Base-by-base conservation (phyloP, 768 basidiomycete species). In the Amylocystis lapponica region DNA sequence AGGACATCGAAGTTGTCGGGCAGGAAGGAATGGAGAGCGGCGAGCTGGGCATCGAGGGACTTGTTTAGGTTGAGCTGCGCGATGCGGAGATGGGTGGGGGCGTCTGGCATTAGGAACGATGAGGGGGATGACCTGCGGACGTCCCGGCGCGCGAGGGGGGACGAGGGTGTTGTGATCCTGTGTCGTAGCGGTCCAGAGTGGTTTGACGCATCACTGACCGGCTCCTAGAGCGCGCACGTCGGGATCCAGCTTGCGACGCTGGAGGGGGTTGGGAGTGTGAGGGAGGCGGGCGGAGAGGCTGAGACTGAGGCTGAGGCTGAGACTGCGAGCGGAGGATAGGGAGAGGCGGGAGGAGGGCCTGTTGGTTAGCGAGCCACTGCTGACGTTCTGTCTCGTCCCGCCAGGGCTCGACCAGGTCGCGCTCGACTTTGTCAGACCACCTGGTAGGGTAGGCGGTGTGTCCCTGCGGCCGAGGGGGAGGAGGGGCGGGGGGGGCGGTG, bases 1-100 rank as follows among this genome's bases (percentile, higher is more conserved):
- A 68, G 27, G 0, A 74, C 54, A 47, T 72, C 63, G 34, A 47
- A 62, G 5, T 60, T 20, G n/a, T n/a, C n/a, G n/a, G n/a, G n/a
- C 0, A 27, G 3, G 5, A 39, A 14, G 5, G 21, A 19, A 37
- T 57, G 47, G 0, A 64, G 36, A 0, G 61, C 12, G 11, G 48
- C 48, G 7, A 36, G 31, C 30, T 58, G 57, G 0, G 57, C 50
- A 0, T 14, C 42, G 2, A 19, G n/a, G 0, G 61, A 65, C 16
- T 58, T 60, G 47, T 52, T 50, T 2, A 60, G 10, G 26, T 66
- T 66, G 22, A 60, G 36, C n/a, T 63, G 62, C 51, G 54, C 55
- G 5, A 62, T 49, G 1, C 54, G 29, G 9, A 62, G 39, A 5
- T 31, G 36, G 22, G 26, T 2, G n/a, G n/a, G n/a, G n/a, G n/a